These are phyloP conservation scores for Arabidopsis thaliana DNA, from an alignment of 345 rosid genomes.

Conservation along the genomic window TAIR10.1 NC_003070.9:23522001-23522500, in stretches of 20 bases:
- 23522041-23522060: no score
- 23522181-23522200: background rate
- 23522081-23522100: no score
- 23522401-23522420: conserved; percentile 24
- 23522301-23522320: background rate
- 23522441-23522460: conserved; percentile 1
- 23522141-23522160: conserved; percentile 16
- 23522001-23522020: no score
- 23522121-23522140: conserved; percentile 24
- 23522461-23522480: no score
- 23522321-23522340: background rate
- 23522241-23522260: no score
- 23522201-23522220: background rate
- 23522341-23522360: conserved; percentile 29
- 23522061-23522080: no score
- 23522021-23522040: no score
- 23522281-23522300: background rate
- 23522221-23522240: no score
- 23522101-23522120: no score
- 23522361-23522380: conserved; percentile 20
- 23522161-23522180: conserved; percentile 27
- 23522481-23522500: conserved; percentile 38
- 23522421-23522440: no score
- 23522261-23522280: background rate
- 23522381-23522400: background rate